A percentile compares a stretch with the other conserved stretches of the same genome.
phyloP scores from a whole-genome alignment of 768 basidiomycete genomes.

The Hygrophoropsis aurantiaca region DNA sequence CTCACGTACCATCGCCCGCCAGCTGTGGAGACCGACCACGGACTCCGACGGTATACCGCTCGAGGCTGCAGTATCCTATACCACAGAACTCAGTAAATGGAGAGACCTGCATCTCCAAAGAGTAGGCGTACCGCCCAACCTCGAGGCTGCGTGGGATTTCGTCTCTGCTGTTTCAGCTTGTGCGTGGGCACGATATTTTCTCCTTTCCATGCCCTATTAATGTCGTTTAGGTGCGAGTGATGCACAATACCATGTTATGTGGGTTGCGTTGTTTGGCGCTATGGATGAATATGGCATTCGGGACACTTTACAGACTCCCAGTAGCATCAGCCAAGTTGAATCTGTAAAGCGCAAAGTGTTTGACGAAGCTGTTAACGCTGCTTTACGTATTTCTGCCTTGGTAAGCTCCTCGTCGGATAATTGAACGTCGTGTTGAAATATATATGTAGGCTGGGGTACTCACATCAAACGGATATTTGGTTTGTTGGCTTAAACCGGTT shows the following conservation, averaged over 20 bases:
- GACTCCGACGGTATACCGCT: constrained; percentile 77
- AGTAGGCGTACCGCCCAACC: constrained; percentile 86
- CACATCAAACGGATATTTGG: constrained; percentile 85
- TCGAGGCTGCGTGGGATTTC: constrained; percentile 89
- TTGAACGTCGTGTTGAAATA: background rate
- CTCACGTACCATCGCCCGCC: constrained; percentile 77
- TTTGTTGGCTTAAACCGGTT: constrained; percentile 31
- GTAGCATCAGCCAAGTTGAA: constrained; percentile 60
- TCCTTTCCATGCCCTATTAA: background rate
- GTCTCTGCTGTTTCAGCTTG: constrained; percentile 71
- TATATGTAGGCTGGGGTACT: constrained; percentile 68
- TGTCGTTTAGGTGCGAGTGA: constrained; percentile 64
- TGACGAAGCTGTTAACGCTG: constrained; percentile 83
- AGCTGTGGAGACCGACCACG: constrained; percentile 77
- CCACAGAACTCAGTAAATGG: constrained; percentile 66
- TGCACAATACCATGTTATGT: constrained; percentile 90
- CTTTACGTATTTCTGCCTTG: constrained; percentile 86
- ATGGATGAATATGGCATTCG: constrained; percentile 83
- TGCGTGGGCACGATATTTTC: constrained; percentile 25
- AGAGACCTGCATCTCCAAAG: constrained; percentile 69
- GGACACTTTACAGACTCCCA: constrained; percentile 43
- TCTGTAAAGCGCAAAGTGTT: constrained; percentile 65
- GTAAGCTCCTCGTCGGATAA: constrained; percentile 38
- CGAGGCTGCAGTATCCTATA: constrained; percentile 57
- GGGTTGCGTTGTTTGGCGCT: constrained; percentile 81